phyloP scores from a whole-genome alignment of 306 rosid species.

The Ochetophila trinervis region DNA sequence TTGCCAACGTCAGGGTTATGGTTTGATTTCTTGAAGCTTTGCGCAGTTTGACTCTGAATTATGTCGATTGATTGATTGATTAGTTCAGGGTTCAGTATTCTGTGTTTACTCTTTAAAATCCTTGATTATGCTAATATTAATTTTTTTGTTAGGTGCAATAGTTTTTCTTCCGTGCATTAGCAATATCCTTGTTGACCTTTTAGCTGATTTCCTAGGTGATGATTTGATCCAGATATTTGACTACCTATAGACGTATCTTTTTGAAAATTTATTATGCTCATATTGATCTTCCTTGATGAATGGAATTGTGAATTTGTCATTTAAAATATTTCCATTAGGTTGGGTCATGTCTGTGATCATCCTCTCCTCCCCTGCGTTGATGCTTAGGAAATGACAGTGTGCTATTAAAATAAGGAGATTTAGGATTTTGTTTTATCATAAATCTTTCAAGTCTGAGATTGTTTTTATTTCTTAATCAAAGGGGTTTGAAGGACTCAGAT shows the following conservation, averaged over 20 bases:
- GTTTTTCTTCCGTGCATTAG: not conserved
- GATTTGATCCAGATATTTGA: not conserved
- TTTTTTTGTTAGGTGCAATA: not conserved
- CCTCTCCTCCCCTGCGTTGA: not conserved
- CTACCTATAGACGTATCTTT: not conserved
- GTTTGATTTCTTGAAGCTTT: not conserved
- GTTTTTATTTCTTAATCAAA: slow-evolving; percentile 26
- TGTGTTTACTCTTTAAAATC: not conserved
- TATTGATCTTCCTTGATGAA: not conserved
- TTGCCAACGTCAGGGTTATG: not conserved
- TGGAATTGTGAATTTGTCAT: not conserved
- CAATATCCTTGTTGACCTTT: not conserved
- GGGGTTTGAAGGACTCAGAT: slow-evolving; percentile 71
- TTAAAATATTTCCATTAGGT: slow-evolving; percentile 1
- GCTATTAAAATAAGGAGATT: not conserved
- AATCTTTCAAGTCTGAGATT: slow-evolving; percentile 21
- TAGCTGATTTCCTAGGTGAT: not conserved
- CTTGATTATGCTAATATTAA: not conserved
- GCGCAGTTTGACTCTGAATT: not conserved
- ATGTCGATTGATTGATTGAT: not conserved
- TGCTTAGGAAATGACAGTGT: not conserved
- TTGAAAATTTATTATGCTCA: not conserved
- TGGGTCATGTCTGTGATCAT: not conserved
- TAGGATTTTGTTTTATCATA: not conserved
- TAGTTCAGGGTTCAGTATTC: not conserved